These are phyloP conservation scores for Symbiodinium pilosum DNA, from an alignment of 73 alveolate genomes.

Conservation along the genomic window DNA sequence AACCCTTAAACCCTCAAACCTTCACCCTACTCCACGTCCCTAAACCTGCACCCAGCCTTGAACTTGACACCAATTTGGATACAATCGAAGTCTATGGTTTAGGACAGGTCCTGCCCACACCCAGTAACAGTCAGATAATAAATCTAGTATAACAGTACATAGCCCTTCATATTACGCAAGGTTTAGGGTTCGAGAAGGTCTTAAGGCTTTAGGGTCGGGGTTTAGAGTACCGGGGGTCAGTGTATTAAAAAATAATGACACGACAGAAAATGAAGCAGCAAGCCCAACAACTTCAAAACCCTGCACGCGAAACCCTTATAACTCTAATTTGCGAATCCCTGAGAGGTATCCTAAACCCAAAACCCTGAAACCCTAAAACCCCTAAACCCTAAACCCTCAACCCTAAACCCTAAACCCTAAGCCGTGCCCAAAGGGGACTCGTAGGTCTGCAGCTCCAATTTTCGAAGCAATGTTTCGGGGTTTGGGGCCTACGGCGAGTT, in stretches of 20 bases:
- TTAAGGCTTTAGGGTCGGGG: neutral
- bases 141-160: too few species aligned
- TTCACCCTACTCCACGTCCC: too few species aligned
- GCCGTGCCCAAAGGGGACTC: neutral
- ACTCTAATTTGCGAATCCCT: neutral
- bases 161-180: too few species aligned
- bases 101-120: too few species aligned
- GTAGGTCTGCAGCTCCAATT: neutral
- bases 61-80: too few species aligned
- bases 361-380: neutral
- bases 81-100: too few species aligned
- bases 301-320: neutral
- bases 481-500: neutral
- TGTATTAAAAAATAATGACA: too few species aligned
- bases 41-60: too few species aligned
- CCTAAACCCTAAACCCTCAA: neutral
- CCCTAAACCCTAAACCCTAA: neutral
- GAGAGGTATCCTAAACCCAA: neutral
- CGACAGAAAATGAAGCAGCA: too few species aligned
- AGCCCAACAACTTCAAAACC: neutral
- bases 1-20: too few species aligned
- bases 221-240: neutral
- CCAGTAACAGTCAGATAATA: too few species aligned
- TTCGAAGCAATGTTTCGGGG: neutral
- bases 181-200: neutral